A percentile compares a stretch with the other conserved stretches of the same genome.
These are phyloP conservation scores for Trypanosoma melophagium DNA, from an alignment of 208 protist species.

Conservation along the genomic window DNA sequence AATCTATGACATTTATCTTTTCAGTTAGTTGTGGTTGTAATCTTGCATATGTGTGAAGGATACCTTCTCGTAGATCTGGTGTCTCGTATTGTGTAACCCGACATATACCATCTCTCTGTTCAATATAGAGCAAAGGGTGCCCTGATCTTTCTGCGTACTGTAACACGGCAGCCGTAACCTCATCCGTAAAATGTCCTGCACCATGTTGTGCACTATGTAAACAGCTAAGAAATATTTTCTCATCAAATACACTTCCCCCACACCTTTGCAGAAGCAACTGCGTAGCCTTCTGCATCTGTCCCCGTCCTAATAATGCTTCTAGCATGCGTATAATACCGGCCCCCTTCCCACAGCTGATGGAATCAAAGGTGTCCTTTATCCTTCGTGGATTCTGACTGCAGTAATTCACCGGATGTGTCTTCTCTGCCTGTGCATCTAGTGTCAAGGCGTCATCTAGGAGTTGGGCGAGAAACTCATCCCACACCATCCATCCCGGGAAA, in stretches of 20 bases:
- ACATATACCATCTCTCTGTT: conserved; percentile 15
- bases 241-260: conserved; percentile 29
- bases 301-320: conserved; percentile 35
- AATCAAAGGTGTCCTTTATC: conserved; percentile 55
- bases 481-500: conserved; percentile 84
- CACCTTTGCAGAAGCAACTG: conserved; percentile 41
- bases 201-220: conserved; percentile 22
- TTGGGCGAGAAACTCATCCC: conserved; percentile 53
- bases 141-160: background rate
- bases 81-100: conserved; percentile 19
- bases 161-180: conserved; percentile 1
- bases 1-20: background rate
- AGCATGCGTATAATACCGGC: conserved; percentile 80
- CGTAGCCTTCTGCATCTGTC: conserved; percentile 32
- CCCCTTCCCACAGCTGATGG: conserved; percentile 82
- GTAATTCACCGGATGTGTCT: conserved; percentile 51
- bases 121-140: conserved; percentile 18
- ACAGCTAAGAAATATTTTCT: conserved; percentile 42
- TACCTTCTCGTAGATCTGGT: conserved; percentile 18
- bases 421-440: conserved; percentile 33
- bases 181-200: background rate
- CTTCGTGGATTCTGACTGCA: conserved; percentile 34
- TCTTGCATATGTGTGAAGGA: conserved; percentile 10
- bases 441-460: conserved; percentile 47
- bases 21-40: background rate